Base-by-base conservation (phyloP, 2,329 filamentous ascomycete genomes). In the Davidsoniella eucalypti region DNA sequence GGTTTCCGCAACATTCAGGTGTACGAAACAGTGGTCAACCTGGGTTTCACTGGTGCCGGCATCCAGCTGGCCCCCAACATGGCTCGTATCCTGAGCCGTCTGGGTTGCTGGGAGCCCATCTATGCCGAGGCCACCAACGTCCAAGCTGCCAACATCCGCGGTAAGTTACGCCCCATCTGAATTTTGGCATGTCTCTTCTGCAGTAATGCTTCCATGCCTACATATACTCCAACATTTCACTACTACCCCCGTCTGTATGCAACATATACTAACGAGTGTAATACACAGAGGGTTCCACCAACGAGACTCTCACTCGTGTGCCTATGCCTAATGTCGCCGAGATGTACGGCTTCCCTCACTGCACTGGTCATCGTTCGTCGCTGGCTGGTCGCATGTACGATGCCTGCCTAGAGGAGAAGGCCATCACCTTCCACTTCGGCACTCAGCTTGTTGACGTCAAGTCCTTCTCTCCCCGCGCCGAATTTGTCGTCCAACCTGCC, bases 61-160 rank as follows among this genome's bases (percentile, higher is more conserved):
- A 90, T 92, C 56, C 86, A 93, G 61, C 70, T 90, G 52, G 83
- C 85, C 0, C 85, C 85, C 0, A 93, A 92, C 56, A 83, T 90
- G 73, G 79, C 80, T 3, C 75, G 83, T 2, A 82, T 92, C 7
- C 70, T 92, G 10, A 80, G 86, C 59, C 68, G 72, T 12, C 66
- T 88, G 38, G 84, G 80, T 8, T 82, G 82, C 52, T 90, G 84
- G 84, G 65, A 72, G 16, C 69, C 72, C 14, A 85, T 92, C 54
- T 76, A 76, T 55, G 72, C 69, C 37, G 82, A 87, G 61, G 82
- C 82, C 2, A 84, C 84, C 0, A 73, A 80, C 53, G 72, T 87
- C 53, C 72, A 71, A 52, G 78, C 80, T 52, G 86, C 82, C 1
- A 86, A 79, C 58, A 87, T 90, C 49, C 69, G 82, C 62, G 70